phyloP scores from a whole-genome alignment of 2,329 filamentous ascomycete genomes.

The Blumeria graminis region DNA sequence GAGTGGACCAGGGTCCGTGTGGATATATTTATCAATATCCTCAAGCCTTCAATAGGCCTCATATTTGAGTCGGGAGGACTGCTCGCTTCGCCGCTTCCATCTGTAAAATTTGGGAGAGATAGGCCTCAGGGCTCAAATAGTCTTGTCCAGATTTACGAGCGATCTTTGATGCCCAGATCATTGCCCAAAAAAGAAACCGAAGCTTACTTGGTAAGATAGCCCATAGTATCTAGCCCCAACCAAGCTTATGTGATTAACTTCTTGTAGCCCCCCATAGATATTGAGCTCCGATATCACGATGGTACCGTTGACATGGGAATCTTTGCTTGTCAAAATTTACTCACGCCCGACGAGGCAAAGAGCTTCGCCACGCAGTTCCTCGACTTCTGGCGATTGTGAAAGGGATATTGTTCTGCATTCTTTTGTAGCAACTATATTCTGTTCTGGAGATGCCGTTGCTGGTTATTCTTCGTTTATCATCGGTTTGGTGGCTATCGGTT shows the following conservation, averaged over 20 bases:
- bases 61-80: neutral
- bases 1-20: slow-evolving; percentile 51
- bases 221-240: neutral
- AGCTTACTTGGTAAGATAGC: slow-evolving; percentile 9
- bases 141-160: neutral
- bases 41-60: slow-evolving; percentile 19
- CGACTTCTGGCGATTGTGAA: neutral
- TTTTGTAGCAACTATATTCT: no score
- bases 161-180: neutral
- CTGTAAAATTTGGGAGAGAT: slow-evolving; percentile 2
- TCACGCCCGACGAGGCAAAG: slow-evolving; percentile 8
- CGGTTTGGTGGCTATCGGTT: neutral
- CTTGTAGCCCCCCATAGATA: slow-evolving; percentile 13
- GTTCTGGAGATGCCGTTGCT: no score
- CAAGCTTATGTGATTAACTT: neutral
- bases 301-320: slow-evolving; percentile 12
- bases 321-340: slow-evolving; percentile 10
- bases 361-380: slow-evolving; percentile 7
- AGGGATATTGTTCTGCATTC: neutral
- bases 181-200: slow-evolving; percentile 1
- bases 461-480: neutral
- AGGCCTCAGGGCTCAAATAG: slow-evolving; percentile 3
- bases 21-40: slow-evolving; percentile 60
- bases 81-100: neutral
- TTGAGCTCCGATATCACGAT: slow-evolving; percentile 12